Evolutionary conservation across 1,284 basidiomycete species (phyloP), one percentile per base, ranked within the genome.

Genomic region (Sanghuangporus sanghuang): DNA sequence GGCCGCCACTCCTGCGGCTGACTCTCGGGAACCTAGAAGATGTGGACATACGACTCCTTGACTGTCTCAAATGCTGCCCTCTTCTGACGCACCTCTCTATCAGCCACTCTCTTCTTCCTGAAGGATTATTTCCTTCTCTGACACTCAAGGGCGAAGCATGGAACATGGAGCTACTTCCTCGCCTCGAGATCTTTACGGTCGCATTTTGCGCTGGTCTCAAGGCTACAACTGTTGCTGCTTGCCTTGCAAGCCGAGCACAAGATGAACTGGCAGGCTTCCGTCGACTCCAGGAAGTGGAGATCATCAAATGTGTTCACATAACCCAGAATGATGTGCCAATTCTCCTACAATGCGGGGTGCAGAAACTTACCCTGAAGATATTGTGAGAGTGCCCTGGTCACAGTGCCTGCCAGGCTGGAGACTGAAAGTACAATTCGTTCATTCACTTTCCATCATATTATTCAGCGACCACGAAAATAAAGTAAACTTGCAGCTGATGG

Each of bases 1-100:
- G 23, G 35, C 39, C 63, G 32, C 50, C 58, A 5, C 21, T 64
- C 5, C 38, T 18, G 36, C 18, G 46, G 9, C 16, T 64, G n/a
- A 61, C 59, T 9, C 39, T 64, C 18, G 63, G 59, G 18, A 53
- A 61, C 32, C 56, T 64, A 27, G 52, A 52, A 8, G 46, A 21
- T 40, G 35, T 38, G 16, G 59, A 64, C 23, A 16, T 57, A 18
- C 46, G 23, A 5, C 44, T 61, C 1, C 32, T 60, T 9, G 58
- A 60, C 9, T 60, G 58, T 35, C 38, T 64, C 32, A 49, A 32
- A 12, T 12, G 32, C 14, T 40, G 35, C 39, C 53, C 38, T 23
- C 5, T 49, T 8, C 21, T 64, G 8, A 32, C 23, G 35, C 52
- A 61, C 35, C 52, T 64, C 32, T 23, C 59, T 18, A 36, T 64